Evolutionary conservation across 2,329 filamentous ascomycete genomes (phyloP).

Genomic region (Ascomycota sp.): DNA sequence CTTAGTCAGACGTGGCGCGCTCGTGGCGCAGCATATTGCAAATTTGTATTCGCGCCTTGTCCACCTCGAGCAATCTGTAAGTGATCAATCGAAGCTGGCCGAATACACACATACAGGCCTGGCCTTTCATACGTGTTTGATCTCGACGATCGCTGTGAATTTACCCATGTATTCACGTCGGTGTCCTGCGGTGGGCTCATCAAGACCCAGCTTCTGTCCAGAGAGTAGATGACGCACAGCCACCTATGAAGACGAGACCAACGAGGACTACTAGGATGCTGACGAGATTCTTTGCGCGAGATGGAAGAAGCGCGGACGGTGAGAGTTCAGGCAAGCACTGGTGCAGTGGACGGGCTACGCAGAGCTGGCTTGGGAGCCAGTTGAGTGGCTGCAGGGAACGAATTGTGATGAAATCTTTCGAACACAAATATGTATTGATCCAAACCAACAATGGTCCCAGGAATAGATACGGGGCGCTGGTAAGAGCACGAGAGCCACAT

Average conservation of each 20-base stretch:
- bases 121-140: neutral
- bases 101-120: too few species aligned
- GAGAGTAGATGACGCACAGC: neutral
- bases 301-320: neutral
- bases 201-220: neutral
- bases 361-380: neutral
- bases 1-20: too few species aligned
- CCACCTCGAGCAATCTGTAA: too few species aligned
- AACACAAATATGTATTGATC: neutral
- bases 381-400: neutral
- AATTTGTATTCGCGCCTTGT: too few species aligned
- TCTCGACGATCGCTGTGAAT: neutral
- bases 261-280: neutral
- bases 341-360: neutral
- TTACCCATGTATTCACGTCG: neutral
- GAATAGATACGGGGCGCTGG: neutral
- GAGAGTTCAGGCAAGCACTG: neutral
- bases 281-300: neutral
- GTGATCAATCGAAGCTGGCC: too few species aligned
- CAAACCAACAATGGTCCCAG: neutral
- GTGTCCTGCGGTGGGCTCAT: neutral
- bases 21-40: too few species aligned
- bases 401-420: neutral
- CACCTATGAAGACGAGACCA: neutral
- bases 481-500: neutral